Conservation (phyloP, 2,329 filamentous ascomycete genomes). For the Zymoseptoria crescenta region DNA sequence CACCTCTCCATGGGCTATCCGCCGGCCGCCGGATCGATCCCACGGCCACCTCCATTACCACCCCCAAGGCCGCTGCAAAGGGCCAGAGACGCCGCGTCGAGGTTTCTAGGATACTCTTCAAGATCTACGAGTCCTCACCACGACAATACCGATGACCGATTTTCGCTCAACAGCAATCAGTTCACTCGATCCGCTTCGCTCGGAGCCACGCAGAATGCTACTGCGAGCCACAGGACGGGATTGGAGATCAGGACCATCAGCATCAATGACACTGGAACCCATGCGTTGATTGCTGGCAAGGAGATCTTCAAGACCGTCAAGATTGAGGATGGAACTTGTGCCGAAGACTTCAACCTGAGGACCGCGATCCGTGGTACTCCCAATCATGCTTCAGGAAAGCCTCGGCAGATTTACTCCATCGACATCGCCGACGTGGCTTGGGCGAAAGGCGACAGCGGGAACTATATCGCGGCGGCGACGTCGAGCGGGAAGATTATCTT, state of each 20-base stretch:
- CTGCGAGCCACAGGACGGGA: conserved; percentile 55
- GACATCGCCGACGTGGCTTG: conserved; percentile 60
- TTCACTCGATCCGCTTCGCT: conserved; percentile 21
- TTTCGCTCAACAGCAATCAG: conserved; percentile 13
- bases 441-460: conserved; percentile 55
- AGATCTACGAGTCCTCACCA: conserved; percentile 20
- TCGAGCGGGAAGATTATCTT: conserved; percentile 58
- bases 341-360: conserved; percentile 57
- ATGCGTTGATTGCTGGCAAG: conserved; percentile 57
- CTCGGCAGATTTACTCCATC: conserved; percentile 42
- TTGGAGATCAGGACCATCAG: conserved; percentile 56
- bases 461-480: conserved; percentile 56
- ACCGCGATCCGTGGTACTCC: conserved; percentile 52
- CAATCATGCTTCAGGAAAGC: conserved; percentile 42
- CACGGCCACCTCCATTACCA: background rate
- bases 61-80: conserved; percentile 3
- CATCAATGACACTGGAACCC: conserved; percentile 54
- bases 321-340: conserved; percentile 47
- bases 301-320: conserved; percentile 60
- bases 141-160: conserved; percentile 15
- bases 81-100: conserved; percentile 26
- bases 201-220: conserved; percentile 40
- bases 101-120: conserved; percentile 25
- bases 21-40: background rate
- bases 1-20: background rate